These are phyloP conservation scores for Prunus padus DNA, from an alignment of 306 rosid species.

Conservation along the genomic window DNA sequence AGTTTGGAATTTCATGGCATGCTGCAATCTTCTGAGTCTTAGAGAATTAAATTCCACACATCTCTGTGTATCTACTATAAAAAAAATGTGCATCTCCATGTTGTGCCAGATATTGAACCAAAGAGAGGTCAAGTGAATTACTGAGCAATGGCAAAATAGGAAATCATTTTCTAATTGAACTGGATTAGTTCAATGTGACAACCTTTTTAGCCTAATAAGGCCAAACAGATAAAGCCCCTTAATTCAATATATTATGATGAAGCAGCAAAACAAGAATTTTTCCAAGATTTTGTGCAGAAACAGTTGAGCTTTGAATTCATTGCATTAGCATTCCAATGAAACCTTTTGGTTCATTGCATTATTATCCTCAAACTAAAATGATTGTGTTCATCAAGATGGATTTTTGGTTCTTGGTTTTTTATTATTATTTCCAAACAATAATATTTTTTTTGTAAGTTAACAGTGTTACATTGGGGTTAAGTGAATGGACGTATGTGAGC, in stretches of 20 bases:
- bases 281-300: not conserved
- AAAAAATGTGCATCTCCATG: not conserved
- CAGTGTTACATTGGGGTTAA: too few species aligned
- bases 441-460: too few species aligned
- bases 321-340: constrained; percentile 7
- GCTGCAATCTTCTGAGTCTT: not conserved
- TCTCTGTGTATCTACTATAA: not conserved
- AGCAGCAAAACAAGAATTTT: not conserved
- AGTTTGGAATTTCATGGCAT: constrained; percentile 16
- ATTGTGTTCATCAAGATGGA: not conserved
- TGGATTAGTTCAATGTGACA: not conserved
- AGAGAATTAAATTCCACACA: not conserved
- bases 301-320: not conserved
- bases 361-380: not conserved
- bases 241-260: not conserved
- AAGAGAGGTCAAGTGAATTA: not conserved
- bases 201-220: not conserved
- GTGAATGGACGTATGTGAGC: too few species aligned
- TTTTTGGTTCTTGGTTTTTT: too few species aligned
- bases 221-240: not conserved
- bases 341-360: not conserved
- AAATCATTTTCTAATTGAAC: not conserved
- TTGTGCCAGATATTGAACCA: not conserved
- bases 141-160: not conserved
- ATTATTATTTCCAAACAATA: not conserved